Evolutionary conservation across 495 filamentous ascomycete genomes (phyloP), one percentile per base, ranked within the genome.

Genomic region (Ramalina peruviana): DNA sequence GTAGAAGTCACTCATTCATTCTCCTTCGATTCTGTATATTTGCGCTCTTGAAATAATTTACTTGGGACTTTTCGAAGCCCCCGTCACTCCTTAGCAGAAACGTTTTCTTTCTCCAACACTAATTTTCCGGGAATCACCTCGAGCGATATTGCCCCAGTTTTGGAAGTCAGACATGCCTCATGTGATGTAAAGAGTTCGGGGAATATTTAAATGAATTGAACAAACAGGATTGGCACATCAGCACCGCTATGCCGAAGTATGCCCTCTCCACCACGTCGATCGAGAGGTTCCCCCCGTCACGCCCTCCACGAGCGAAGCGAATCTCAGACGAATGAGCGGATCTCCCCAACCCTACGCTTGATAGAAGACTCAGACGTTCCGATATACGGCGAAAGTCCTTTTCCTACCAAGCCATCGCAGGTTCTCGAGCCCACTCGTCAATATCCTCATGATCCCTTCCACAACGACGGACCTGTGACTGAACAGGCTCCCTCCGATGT

Each of bases 381-480:
- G 5, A 57, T 72, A 36, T 72, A 73, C 56, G 61, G 60, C 20
- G 59, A 64, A 33, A 71, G 63, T 11, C 71, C 73, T 15, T 76
- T 67, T 54, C 73, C 73, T 16, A 75, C 73, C 33, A 73, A 73
- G 43, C 70, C 72, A 27, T 72, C 69, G 49, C 73, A 75, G 46
- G 64, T 75, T 12, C 60, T 76, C 39, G 53, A 70, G 43, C 73
- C 73, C 15, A 65, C 52, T 25, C n/a, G 26, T 21, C 27, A 25
- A 27, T 40, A 41, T 52, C 44, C 41, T 17, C 25, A 15, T 27
- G 51, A 46, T 23, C 42, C 42, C 30, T 26, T 50, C 7, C 48
- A 17, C 37, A 51, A 45, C 33, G 49, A 60, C 50, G 43, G 42
- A 13, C 23, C 39, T 6, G 30, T 33, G 30, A 7, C 7, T 33